Evolutionary conservation across 139 green algal species (phyloP), one percentile per base, ranked within the genome.

Genomic region (Micractinium sp.): DNA sequence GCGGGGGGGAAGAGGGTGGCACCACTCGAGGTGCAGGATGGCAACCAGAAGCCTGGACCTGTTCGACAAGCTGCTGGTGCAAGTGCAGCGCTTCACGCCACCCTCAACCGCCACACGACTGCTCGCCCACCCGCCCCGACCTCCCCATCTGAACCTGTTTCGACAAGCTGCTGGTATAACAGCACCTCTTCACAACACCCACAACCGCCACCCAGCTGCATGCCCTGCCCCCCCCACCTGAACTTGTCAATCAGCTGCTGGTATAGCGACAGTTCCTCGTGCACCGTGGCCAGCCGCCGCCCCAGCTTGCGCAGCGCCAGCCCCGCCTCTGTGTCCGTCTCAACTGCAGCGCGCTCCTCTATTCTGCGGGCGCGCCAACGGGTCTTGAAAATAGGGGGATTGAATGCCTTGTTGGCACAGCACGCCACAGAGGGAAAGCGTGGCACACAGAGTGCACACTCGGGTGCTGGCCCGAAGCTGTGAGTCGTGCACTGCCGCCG

Each of bases 231-330:
- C 16, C 20, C 66, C 27, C 36, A 67, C 87, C 88, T 74, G 85
- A 95, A 95, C 35, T 75, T 53, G 27, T 61, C 60, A 5, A 94
- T 36, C 41, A 92, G 60, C 33, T 87, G 53, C 23, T 88, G 69
- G 71, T 96, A 93, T 3, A 74, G 22, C 56, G 79, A 33, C 39
- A 95, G 76, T 81, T 94, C 94, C 13, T 93, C 89, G 69, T 93
- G 88, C 56, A 96, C 92, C 16, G 63, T 90, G 36, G 83, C 63
- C 83, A 95, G 85, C 22, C 81, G 73, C 16, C 93, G 71, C 5
- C 39, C 60, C 33, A 94, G 80, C 78, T 89, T 82, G 29, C 85
- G 85, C 81, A 94, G 89, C 67, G 79, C 82, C 53, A 89, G 60
- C 80, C 86, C 85, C 56, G 84, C 90, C 41, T 91, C 88, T 36